These are phyloP conservation scores for barrel medic (Medicago truncatula) DNA, from an alignment of 306 rosid species.

Conservation along the genomic window MtrunA17r5.0-ANR NC_053049.1:4283001-4283500, in stretches of 20 bases:
- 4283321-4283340: not conserved
- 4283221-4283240: too few species aligned
- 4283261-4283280: not conserved
- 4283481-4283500: too few species aligned
- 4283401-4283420: not conserved
- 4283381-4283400: not conserved
- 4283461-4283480: not conserved
- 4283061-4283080: not conserved
- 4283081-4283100: not conserved
- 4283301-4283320: not conserved
- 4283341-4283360: not conserved
- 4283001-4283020: not conserved
- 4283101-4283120: not conserved
- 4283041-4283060: not conserved
- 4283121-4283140: not conserved
- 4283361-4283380: constrained; percentile 27
- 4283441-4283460: not conserved
- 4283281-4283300: constrained; percentile 12
- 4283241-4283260: too few species aligned
- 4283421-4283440: constrained; percentile 9
- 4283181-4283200: not conserved
- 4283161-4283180: not conserved
- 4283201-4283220: not conserved
- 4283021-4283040: not conserved
- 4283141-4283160: too few species aligned